Conservation (phyloP, 768 basidiomycete genomes). For the Hericium alpestre region DNA sequence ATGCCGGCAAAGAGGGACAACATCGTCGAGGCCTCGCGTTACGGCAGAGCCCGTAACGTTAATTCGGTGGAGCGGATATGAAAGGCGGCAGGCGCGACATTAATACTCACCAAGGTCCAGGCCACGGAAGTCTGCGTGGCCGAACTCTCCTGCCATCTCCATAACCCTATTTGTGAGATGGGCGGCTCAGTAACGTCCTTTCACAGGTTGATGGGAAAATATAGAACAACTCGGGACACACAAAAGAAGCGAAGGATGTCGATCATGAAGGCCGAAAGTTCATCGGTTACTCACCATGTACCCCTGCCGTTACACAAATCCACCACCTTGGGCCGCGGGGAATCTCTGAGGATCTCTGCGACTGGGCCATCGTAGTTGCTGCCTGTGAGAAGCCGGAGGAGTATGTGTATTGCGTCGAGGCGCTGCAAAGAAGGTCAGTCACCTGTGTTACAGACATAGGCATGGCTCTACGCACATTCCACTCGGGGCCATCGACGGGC, state of each 20-base stretch:
- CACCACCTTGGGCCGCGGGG: slow-evolving; percentile 37
- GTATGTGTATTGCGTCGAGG: slow-evolving; percentile 10
- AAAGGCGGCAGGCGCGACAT: too few relatives aligned
- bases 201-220: neutral
- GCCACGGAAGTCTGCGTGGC: slow-evolving; percentile 54
- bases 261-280: neutral
- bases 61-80: too few relatives aligned
- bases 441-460: neutral
- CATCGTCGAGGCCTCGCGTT: neutral
- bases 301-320: slow-evolving; percentile 76
- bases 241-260: neutral
- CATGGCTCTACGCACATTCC: slow-evolving; percentile 36
- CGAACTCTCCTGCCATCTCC: slow-evolving; percentile 63
- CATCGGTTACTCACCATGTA: slow-evolving; percentile 41
- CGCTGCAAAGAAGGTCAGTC: neutral
- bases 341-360: slow-evolving; percentile 32
- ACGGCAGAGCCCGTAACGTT: too few relatives aligned
- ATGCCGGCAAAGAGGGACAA: slow-evolving; percentile 4
- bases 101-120: slow-evolving; percentile 60
- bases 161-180: slow-evolving; percentile 41
- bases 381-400: slow-evolving; percentile 34
- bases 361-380: slow-evolving; percentile 54
- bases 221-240: slow-evolving; percentile 4
- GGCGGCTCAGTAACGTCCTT: slow-evolving; percentile 1
- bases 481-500: slow-evolving; percentile 63